Conservation (phyloP, 2,329 filamentous ascomycete genomes). For the Fusarium devonianum region DNA sequence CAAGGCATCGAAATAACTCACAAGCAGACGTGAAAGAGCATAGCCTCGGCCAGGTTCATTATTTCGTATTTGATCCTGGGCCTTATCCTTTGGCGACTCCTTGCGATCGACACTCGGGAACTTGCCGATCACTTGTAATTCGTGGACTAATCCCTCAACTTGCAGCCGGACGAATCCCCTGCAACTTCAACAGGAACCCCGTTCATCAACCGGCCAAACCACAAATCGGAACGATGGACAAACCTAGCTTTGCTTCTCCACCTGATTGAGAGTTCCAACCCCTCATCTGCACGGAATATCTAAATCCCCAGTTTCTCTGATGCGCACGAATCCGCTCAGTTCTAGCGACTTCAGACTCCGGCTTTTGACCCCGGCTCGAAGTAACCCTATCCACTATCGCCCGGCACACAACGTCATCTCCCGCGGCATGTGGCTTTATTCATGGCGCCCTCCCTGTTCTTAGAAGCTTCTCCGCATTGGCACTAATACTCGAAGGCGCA, state of each 20-base stretch:
- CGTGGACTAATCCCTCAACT: constrained; percentile 1
- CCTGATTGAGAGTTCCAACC: neutral
- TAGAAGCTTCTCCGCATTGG: constrained; percentile 18
- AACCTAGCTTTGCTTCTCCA: neutral
- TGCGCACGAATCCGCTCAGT: constrained; percentile 28
- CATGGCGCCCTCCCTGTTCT: neutral
- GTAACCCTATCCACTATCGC: constrained; percentile 14
- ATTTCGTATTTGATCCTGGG: too few relatives aligned
- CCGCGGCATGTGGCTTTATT: constrained; percentile 4
- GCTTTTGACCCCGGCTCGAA: neutral
- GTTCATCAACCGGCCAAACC: neutral
- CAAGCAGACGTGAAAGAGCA: too few relatives aligned
- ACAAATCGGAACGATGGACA: constrained; percentile 1
- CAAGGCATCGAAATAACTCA: too few relatives aligned
- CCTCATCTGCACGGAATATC: neutral
- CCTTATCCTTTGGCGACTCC: too few relatives aligned
- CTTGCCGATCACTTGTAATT: neutral
- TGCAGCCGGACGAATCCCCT: constrained; percentile 2
- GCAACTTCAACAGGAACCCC: neutral
- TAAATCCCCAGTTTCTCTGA: neutral
- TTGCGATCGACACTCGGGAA: too few relatives aligned
- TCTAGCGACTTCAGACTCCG: neutral
- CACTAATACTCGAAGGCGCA: neutral
- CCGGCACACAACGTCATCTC: constrained; percentile 12
- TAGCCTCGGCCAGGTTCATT: too few relatives aligned